Evolutionary conservation across 2,329 filamentous ascomycete genomes (phyloP), one percentile per base, ranked within the genome.

Genomic region (Diaporthe nobilis): DNA sequence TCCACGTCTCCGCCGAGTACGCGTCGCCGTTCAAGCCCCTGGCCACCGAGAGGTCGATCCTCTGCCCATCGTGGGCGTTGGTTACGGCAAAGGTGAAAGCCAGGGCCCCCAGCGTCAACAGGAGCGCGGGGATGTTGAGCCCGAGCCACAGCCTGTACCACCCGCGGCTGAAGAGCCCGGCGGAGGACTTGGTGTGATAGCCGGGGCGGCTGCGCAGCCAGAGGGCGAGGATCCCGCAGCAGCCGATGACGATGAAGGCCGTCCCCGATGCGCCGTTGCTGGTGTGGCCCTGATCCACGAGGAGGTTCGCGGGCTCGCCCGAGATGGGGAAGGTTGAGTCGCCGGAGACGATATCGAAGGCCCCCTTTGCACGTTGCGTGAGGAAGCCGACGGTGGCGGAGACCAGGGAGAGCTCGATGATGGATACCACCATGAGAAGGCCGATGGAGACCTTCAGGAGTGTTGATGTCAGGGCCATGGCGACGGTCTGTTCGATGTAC

Each of bases 201-300:
- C 76, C 76, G 15, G 79, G 77, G 74, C 79, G 77, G 42, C 75
- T 57, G 28, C 83, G 82, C 13, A 83, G 77, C 51, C 71, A 75
- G 25, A 86, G 79, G 1, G 80, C 80, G 13, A 85, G 25, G 22
- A 81, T 75, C 34, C 85, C 84, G 13, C 80, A 81, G n/a, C 82
- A 70, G 6, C 81, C 82, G 67, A 85, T 79, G 2, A 85, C 73
- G 1, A 85, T 78, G 42, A 86, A 78, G 1, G 82, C 83, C 2
- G 83, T 85, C 7, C 83, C 84, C 12, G 82, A 83, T 2, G 87
- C 86, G 39, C 82, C 83, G 53, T 87, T 85, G 71, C 82, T 83
- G 37, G 85, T 85, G 75, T 87, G 82, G 20, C 86, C 85, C 60
- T 85, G 84, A 76, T 86, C 79, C 58, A 84, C 80, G 74, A 88